Conservation (phyloP, 2,329 filamentous ascomycete genomes). For the Penicillium digitatum region DNA sequence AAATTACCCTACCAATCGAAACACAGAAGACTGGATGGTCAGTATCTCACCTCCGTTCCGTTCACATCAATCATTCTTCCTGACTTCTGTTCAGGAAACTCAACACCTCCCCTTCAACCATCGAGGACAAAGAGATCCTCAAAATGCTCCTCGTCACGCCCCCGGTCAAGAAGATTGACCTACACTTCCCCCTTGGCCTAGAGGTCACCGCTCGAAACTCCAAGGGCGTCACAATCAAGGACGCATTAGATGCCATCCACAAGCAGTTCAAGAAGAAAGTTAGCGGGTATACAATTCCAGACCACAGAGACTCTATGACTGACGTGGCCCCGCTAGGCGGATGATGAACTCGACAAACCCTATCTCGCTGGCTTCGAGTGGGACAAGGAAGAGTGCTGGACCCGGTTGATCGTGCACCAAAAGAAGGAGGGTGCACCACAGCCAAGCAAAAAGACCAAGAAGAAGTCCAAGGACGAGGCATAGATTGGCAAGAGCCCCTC, state of each 20-base stretch:
- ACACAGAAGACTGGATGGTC: constrained; percentile 38
- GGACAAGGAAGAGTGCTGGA: constrained; percentile 91
- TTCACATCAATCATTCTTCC: not conserved
- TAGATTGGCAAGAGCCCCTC: constrained; percentile 19
- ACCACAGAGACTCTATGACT: not conserved
- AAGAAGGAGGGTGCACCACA: constrained; percentile 58
- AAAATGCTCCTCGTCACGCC: constrained; percentile 77
- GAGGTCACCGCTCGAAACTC: constrained; percentile 86
- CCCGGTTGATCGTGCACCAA: constrained; percentile 79
- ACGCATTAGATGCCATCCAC: constrained; percentile 90
- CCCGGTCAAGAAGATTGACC: constrained; percentile 87
- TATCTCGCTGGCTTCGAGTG: constrained; percentile 94
- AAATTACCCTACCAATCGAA: constrained; percentile 34
- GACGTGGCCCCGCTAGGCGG: constrained; percentile 55
- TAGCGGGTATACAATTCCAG: constrained; percentile 32
- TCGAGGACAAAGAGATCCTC: constrained; percentile 81
- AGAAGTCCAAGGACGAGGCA: constrained; percentile 37
- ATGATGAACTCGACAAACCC: constrained; percentile 83
- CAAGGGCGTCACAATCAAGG: constrained; percentile 95
- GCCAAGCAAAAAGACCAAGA: constrained; percentile 58
- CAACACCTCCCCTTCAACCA: constrained; percentile 71
- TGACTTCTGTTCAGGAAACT: constrained; percentile 67
- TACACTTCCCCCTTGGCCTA: constrained; percentile 83
- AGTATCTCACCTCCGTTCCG: not conserved
- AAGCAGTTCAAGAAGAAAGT: constrained; percentile 97